phyloP scores from a whole-genome alignment of 139 green algal species.

The Dunaliella primolecta region DNA sequence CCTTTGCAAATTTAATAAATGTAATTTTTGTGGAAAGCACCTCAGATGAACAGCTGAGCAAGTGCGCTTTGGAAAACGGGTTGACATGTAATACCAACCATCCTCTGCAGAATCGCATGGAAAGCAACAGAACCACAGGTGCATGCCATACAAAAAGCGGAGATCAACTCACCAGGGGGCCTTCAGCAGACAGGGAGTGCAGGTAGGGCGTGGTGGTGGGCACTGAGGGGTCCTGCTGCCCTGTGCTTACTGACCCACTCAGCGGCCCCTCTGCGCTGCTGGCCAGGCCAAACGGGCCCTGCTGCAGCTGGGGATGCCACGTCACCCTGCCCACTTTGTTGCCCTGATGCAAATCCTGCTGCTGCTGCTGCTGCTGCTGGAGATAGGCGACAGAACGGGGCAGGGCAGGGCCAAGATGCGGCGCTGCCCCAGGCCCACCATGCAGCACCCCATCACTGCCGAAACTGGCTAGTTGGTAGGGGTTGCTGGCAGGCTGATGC shows the following conservation, averaged over 20 bases:
- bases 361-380: neutral
- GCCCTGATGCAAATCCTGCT: neutral
- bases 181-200: neutral
- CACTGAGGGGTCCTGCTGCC: neutral
- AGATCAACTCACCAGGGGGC: neutral
- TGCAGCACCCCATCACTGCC: neutral
- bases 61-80: no score
- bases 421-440: neutral
- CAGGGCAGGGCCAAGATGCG: neutral
- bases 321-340: neutral
- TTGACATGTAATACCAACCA: no score
- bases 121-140: no score
- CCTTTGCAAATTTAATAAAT: no score
- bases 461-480: neutral
- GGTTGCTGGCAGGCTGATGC: neutral
- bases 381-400: neutral
- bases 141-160: no score
- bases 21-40: no score
- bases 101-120: no score
- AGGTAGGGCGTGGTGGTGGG: neutral
- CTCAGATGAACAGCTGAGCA: no score
- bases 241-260: neutral
- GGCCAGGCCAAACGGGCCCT: neutral
- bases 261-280: neutral
- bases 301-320: neutral